phyloP scores from a whole-genome alignment of 2,329 filamentous ascomycete species.

The Aspergillus melleus region DNA sequence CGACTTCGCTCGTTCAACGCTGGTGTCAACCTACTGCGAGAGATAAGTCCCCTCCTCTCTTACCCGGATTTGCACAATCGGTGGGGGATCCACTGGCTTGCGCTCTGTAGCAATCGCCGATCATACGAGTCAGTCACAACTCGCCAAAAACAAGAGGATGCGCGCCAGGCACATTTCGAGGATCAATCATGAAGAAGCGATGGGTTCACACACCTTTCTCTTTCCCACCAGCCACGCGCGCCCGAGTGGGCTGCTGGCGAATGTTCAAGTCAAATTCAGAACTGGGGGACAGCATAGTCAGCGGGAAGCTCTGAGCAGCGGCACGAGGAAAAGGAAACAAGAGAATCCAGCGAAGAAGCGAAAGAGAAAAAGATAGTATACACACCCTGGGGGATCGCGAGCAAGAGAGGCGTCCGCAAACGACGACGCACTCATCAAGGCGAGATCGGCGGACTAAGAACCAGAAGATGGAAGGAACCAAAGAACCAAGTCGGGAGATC shows the following conservation, averaged over 20 bases:
- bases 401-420: slow-evolving; percentile 43
- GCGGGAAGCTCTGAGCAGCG: slow-evolving; percentile 32
- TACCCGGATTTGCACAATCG: slow-evolving; percentile 72
- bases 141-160: neutral
- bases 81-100: slow-evolving; percentile 82
- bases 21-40: slow-evolving; percentile 55
- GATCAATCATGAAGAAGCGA: neutral
- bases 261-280: slow-evolving; percentile 59
- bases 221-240: slow-evolving; percentile 69
- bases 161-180: neutral
- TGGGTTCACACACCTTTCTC: slow-evolving; percentile 62
- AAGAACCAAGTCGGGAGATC: slow-evolving; percentile 24
- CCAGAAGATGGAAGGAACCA: slow-evolving; percentile 15
- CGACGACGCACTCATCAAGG: slow-evolving; percentile 45
- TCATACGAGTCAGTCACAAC: slow-evolving; percentile 13
- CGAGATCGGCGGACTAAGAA: slow-evolving; percentile 25
- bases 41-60: slow-evolving; percentile 49
- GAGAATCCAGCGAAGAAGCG: neutral
- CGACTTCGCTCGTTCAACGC: neutral
- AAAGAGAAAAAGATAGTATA: slow-evolving; percentile 15
- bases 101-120: slow-evolving; percentile 56
- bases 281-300: slow-evolving; percentile 48
- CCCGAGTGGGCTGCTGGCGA: slow-evolving; percentile 67
- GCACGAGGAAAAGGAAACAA: slow-evolving; percentile 24
- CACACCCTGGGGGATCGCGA: slow-evolving; percentile 44